Evolutionary conservation across 495 filamentous ascomycete genomes (phyloP).

Genomic region (Podospora pseudopauciseta): DNA sequence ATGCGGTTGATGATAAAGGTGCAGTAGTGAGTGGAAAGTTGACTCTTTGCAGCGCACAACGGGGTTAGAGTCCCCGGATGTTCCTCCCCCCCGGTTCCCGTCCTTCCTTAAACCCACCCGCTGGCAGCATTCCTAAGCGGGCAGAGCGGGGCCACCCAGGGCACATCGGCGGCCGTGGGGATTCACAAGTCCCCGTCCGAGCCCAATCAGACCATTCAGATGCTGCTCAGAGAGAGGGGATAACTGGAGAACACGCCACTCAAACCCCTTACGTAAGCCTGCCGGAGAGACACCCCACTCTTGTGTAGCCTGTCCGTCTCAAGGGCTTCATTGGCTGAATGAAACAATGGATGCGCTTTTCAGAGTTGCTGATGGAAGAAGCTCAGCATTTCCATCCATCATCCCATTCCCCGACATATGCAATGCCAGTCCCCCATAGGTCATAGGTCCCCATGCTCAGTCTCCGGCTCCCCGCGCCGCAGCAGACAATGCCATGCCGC

Average conservation of each 20-base stretch:
- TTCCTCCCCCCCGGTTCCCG: background rate
- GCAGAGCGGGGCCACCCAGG: background rate
- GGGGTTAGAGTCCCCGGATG: background rate
- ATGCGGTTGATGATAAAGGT: background rate
- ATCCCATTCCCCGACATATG: background rate
- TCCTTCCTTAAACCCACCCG: background rate
- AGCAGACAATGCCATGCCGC: background rate
- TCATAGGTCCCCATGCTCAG: no score
- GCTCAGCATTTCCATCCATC: background rate
- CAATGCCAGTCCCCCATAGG: no score
- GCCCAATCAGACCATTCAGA: background rate
- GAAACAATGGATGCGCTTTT: background rate
- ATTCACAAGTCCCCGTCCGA: background rate
- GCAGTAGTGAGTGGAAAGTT: background rate
- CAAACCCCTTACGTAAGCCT: background rate
- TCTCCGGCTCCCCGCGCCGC: background rate
- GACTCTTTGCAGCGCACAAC: background rate
- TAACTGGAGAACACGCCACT: background rate
- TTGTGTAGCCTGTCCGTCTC: background rate
- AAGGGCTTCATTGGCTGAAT: background rate
- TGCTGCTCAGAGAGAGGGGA: background rate
- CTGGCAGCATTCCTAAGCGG: background rate
- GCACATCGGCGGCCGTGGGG: background rate
- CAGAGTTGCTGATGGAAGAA: background rate
- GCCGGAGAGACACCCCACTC: background rate